These are phyloP conservation scores for Xenoacremonium recifei DNA, from an alignment of 2,329 filamentous ascomycete genomes.

Conservation along the genomic window DNA sequence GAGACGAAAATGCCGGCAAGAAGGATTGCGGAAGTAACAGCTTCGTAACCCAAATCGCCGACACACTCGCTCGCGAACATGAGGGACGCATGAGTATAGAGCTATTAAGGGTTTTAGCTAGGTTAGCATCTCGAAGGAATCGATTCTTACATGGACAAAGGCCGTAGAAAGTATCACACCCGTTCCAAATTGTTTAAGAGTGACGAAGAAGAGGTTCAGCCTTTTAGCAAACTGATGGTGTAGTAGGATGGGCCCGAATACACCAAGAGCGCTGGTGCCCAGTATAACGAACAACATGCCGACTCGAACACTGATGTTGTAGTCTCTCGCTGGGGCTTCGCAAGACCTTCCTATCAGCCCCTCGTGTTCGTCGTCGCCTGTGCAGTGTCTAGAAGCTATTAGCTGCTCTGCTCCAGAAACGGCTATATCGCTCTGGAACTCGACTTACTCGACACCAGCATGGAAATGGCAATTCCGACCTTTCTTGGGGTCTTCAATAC, in stretches of 20 bases:
- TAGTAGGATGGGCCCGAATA: constrained; percentile 66
- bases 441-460: constrained; percentile 67
- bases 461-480: constrained; percentile 68
- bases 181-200: constrained; percentile 73
- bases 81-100: constrained; percentile 69
- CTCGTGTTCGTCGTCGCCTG: constrained; percentile 45
- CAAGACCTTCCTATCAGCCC: no score
- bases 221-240: constrained; percentile 54
- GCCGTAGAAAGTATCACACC: constrained; percentile 72
- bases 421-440: no score
- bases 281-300: constrained; percentile 73
- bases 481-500: constrained; percentile 1
- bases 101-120: constrained; percentile 37
- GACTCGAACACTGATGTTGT: constrained; percentile 67
- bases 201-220: constrained; percentile 50
- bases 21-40: constrained; percentile 65
- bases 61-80: constrained; percentile 74
- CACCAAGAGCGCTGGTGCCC: constrained; percentile 65
- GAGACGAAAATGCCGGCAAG: constrained; percentile 74
- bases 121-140: background rate
- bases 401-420: no score
- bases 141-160: constrained; percentile 61
- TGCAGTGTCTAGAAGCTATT: constrained; percentile 50
- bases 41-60: constrained; percentile 64
- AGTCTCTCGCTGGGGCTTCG: constrained; percentile 48